These are phyloP conservation scores for Psilocybe tampanensis DNA, from an alignment of 768 basidiomycete species.

Conservation along the genomic window DNA sequence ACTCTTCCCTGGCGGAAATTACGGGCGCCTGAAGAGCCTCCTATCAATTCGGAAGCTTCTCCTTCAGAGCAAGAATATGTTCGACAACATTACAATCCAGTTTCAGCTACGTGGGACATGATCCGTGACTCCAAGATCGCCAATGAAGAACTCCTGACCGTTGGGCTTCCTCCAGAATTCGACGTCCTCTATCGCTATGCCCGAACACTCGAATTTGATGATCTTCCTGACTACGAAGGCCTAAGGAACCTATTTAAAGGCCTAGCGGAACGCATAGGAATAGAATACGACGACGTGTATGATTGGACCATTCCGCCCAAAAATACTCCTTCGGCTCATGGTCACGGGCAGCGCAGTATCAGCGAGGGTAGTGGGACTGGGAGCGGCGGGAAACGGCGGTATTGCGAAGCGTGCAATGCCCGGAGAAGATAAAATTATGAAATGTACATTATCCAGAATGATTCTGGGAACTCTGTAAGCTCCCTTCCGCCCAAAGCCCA, in stretches of 20 bases:
- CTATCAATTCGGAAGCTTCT: constrained; percentile 27
- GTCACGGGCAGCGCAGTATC: constrained; percentile 23
- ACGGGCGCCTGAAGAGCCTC: constrained; percentile 48
- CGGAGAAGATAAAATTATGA: constrained; percentile 23
- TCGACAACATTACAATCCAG: constrained; percentile 48
- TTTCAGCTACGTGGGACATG: constrained; percentile 74
- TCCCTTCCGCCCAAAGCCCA: not conserved
- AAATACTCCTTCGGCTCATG: constrained; percentile 15
- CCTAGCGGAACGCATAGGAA: constrained; percentile 53
- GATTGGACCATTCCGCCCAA: constrained; percentile 40
- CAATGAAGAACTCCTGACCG: constrained; percentile 66
- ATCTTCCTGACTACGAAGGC: constrained; percentile 88
- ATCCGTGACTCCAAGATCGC: constrained; percentile 75
- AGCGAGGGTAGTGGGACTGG: constrained; percentile 28
- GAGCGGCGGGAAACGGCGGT: constrained; percentile 25
- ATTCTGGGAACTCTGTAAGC: not conserved
- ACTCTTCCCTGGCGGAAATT: constrained; percentile 80
- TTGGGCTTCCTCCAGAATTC: constrained; percentile 80
- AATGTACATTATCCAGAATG: not conserved
- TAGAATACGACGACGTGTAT: constrained; percentile 54
- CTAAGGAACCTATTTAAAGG: constrained; percentile 72
- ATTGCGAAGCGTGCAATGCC: constrained; percentile 44
- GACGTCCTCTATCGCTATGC: constrained; percentile 81
- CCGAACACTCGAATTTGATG: constrained; percentile 82
- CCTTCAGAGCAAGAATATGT: constrained; percentile 28